Conservation (phyloP, 1,139 yeast genomes). For the Diutina scorzettiae region DNA sequence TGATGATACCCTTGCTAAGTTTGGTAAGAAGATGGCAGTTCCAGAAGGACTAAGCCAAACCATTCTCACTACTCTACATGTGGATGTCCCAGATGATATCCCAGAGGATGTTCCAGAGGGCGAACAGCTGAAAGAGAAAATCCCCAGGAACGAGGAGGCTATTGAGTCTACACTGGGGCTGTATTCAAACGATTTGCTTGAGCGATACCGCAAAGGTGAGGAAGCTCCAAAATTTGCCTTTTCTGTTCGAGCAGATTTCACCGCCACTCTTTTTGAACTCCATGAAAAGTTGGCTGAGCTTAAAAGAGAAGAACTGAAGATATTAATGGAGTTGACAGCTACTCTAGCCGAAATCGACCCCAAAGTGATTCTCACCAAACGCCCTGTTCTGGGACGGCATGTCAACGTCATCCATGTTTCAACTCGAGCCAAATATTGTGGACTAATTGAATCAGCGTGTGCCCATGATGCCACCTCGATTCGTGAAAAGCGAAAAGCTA, state of each 20-base stretch:
- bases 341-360: slow-evolving; percentile 18
- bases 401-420: slow-evolving; percentile 23
- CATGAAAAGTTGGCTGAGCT: slow-evolving; percentile 25
- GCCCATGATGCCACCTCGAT: slow-evolving; percentile 11
- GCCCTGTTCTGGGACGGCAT: slow-evolving; percentile 20
- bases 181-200: neutral
- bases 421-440: slow-evolving; percentile 21
- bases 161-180: too few relatives aligned
- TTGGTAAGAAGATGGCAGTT: slow-evolving; percentile 17
- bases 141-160: too few relatives aligned
- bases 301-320: slow-evolving; percentile 14
- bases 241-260: slow-evolving; percentile 20
- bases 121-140: neutral
- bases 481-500: slow-evolving; percentile 19
- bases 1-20: slow-evolving; percentile 8
- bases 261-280: slow-evolving; percentile 14
- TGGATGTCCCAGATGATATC: neutral
- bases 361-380: slow-evolving; percentile 18
- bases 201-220: neutral
- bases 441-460: slow-evolving; percentile 7
- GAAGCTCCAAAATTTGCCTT: slow-evolving; percentile 10
- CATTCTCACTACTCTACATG: slow-evolving; percentile 16
- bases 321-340: slow-evolving; percentile 14
- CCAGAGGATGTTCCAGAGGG: slow-evolving; percentile 6
- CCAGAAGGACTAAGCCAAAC: slow-evolving; percentile 19